Percentiles rank a stretch among this genome's conserved stretches.
phyloP scores from a whole-genome alignment of 495 filamentous ascomycete species.

The Evernia prunastri region DNA sequence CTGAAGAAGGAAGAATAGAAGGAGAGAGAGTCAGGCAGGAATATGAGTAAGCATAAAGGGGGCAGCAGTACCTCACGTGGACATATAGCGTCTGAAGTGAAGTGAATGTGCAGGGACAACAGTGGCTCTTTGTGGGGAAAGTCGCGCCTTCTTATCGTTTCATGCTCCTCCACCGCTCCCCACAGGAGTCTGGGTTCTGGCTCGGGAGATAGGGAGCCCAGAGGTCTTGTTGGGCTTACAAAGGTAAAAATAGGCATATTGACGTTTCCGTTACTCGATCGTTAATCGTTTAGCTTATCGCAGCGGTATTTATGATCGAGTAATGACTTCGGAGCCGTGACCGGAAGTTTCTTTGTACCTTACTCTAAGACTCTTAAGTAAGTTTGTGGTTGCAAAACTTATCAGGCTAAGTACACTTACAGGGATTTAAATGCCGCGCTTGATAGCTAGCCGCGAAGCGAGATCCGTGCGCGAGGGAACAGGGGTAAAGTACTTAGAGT shows the following conservation, averaged over 20 bases:
- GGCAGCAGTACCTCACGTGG: background rate
- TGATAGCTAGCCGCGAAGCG: conserved; percentile 6
- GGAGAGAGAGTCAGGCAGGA: background rate
- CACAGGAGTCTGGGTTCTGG: background rate
- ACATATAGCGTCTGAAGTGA: background rate
- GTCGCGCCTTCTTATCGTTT: conserved; percentile 13
- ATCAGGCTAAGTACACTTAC: too few species aligned
- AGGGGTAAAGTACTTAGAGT: background rate
- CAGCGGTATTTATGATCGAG: conserved; percentile 1
- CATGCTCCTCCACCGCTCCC: conserved; percentile 8
- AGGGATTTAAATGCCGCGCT: background rate
- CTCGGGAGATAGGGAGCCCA: background rate
- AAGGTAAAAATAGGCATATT: background rate
- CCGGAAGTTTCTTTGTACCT: background rate
- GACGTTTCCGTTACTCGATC: conserved; percentile 8
- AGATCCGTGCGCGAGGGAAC: background rate
- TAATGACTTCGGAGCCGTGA: conserved; percentile 5
- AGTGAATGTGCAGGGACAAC: background rate
- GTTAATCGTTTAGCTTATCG: conserved; percentile 1
- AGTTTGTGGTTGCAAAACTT: background rate
- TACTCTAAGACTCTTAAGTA: too few species aligned
- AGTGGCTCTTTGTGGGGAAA: conserved; percentile 17
- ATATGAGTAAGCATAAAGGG: background rate
- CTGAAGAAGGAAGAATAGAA: background rate
- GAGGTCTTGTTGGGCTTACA: background rate